Evolutionary conservation across 2,329 filamentous ascomycete genomes (phyloP).

Genomic region (Claviceps paspali): DNA sequence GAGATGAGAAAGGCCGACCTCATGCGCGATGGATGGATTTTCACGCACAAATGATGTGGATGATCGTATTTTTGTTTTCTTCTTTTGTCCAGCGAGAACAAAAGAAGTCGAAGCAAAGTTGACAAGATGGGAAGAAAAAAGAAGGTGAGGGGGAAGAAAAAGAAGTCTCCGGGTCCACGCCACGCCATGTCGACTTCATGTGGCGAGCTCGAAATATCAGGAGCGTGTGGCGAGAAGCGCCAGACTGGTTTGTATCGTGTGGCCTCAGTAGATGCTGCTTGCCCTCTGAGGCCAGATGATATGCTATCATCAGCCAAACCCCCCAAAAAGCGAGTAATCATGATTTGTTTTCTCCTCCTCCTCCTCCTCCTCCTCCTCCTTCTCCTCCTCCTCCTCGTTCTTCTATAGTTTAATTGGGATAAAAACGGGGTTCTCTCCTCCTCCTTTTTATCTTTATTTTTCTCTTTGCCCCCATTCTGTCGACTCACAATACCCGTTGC

Average conservation of each 20-base stretch:
- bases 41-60: not conserved
- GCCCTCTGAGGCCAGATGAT: not conserved
- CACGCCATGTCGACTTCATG: not conserved
- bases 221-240: not conserved
- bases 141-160: too few relatives aligned
- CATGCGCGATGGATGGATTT: conserved; percentile 2
- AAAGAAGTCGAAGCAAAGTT: not conserved
- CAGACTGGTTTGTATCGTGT: not conserved
- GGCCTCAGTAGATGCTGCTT: not conserved
- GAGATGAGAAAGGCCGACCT: conserved; percentile 8
- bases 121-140: too few relatives aligned
- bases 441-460: not conserved
- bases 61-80: too few relatives aligned
- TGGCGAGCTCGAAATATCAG: not conserved
- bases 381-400: not conserved
- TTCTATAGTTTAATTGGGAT: too few relatives aligned
- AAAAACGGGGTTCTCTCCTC: too few relatives aligned
- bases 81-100: not conserved
- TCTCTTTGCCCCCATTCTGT: not conserved
- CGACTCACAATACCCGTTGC: conserved; percentile 5
- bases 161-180: too few relatives aligned
- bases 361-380: not conserved
- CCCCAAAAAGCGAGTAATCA: not conserved
- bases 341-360: not conserved
- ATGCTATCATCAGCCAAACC: not conserved